Percentiles rank a stretch among this genome's conserved stretches.
These are phyloP conservation scores for Sophora flavescens DNA, from an alignment of 306 rosid genomes.

Conservation along the genomic window DNA sequence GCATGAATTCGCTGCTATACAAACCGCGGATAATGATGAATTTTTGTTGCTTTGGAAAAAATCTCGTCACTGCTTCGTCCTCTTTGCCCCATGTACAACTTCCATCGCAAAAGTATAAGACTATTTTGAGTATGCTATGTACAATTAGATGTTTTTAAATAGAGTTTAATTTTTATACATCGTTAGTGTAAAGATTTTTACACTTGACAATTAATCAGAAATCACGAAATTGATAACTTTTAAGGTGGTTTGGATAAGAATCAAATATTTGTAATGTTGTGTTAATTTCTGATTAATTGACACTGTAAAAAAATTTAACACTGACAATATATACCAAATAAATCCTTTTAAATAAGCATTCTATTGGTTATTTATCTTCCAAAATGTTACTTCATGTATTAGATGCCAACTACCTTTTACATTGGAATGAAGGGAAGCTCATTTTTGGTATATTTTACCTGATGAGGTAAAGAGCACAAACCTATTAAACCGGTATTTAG, in stretches of 20 bases:
- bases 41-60: conserved; percentile 62
- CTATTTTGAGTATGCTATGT: conserved; percentile 15
- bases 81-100: conserved; percentile 64
- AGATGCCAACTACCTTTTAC: neutral
- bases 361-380: neutral
- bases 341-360: no score
- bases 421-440: conserved; percentile 71
- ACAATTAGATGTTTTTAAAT: neutral
- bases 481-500: conserved; percentile 66
- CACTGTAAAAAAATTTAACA: no score
- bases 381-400: conserved; percentile 9
- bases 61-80: conserved; percentile 56
- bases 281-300: no score
- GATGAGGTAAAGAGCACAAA: conserved; percentile 64
- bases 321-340: no score
- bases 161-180: no score
- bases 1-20: conserved; percentile 50
- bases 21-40: conserved; percentile 55
- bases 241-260: no score
- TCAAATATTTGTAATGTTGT: no score
- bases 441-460: conserved; percentile 85
- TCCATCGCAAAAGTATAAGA: conserved; percentile 69
- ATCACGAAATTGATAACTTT: no score
- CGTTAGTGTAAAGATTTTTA: no score
- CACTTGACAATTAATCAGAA: no score